Base-by-base conservation (phyloP, 192 early-diverging fungal species). In the Pilaira anomala region DNA sequence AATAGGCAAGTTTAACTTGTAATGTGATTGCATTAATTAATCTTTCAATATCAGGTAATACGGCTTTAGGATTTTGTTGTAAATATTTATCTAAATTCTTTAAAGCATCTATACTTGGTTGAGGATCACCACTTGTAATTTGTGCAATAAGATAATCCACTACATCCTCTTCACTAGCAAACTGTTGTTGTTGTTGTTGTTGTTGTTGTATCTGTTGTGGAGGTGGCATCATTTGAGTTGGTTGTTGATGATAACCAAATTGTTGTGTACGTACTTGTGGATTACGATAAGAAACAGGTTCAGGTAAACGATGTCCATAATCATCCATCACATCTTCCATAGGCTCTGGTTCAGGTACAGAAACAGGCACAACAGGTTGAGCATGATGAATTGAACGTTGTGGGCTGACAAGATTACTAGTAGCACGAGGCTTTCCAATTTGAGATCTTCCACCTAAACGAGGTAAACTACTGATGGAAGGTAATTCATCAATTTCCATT, bases 1-100 rank as follows among this genome's bases (percentile, higher is more conserved):
- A 78, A 66, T 88, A 93, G 0, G 88, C 87, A 22, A 91, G 56
- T n/a, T 89, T 80, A 28, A 91, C 75, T 62, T 91, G 89, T 1
- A 93, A 66, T 0, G 89, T 87, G 3, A 93, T 80, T 3, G 91
- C 83, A 59, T 79, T 83, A 7, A 94, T 75, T 21, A 92, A 76
- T 2, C 83, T 70, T 60, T 91, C 80, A 25, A 88, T 76, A 63
- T 88, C 76, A 7, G 78, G 84, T 0, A 80, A 48, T 18, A 92
- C 72, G 7, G 65, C 42, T 36, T 88, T 81, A 11, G 85, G 63
- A 2, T 76, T 63, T 52, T 71, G 73, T 28, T 67, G 72, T n/a
- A 93, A 63, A 1, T 82, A 65, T 49, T 83, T 80, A 50, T 93
- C 91, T 11, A 94, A 65, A 18, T 90, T 80, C 65, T 90, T 89